Percentiles rank a stretch among this genome's conserved stretches.
phyloP scores from a whole-genome alignment of 2,329 filamentous ascomycete species.

The Fusarium protoensiforme region DNA sequence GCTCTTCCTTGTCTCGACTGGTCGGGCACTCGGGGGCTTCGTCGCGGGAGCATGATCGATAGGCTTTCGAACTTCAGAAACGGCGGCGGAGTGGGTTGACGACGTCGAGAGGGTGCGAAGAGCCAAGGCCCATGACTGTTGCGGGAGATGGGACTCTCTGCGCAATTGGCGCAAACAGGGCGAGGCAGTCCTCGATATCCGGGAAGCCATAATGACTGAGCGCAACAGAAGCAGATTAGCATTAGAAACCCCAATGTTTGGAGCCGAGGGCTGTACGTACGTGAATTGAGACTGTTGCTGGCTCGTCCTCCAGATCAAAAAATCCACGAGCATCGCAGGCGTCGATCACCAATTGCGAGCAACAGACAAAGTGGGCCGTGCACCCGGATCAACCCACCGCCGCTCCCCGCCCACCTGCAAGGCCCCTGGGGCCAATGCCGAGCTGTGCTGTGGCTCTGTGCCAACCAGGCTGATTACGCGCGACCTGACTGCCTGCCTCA shows the following conservation, averaged over 20 bases:
- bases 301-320: constrained; percentile 31
- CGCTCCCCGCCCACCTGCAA: constrained; percentile 27
- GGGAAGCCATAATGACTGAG: constrained; percentile 33
- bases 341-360: constrained; percentile 15
- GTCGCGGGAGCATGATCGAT: constrained; percentile 69
- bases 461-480: constrained; percentile 44
- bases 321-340: constrained; percentile 26
- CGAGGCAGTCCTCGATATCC: constrained; percentile 32
- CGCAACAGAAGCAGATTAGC: background rate
- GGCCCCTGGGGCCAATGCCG: constrained; percentile 23
- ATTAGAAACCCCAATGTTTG: background rate
- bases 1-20: constrained; percentile 87
- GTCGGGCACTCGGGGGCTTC: constrained; percentile 89
- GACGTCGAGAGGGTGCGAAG: constrained; percentile 44
- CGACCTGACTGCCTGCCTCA: constrained; percentile 44
- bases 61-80: constrained; percentile 48
- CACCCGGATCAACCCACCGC: constrained; percentile 40
- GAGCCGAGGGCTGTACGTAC: constrained; percentile 16
- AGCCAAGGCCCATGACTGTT: constrained; percentile 33
- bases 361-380: constrained; percentile 23
- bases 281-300: constrained; percentile 9
- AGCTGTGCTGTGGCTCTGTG: constrained; percentile 23
- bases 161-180: constrained; percentile 43
- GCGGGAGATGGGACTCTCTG: constrained; percentile 21
- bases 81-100: constrained; percentile 38